Evolutionary conservation across 2,329 filamentous ascomycete genomes (phyloP).

Genomic region (Colletotrichum chrysophilum): DNA sequence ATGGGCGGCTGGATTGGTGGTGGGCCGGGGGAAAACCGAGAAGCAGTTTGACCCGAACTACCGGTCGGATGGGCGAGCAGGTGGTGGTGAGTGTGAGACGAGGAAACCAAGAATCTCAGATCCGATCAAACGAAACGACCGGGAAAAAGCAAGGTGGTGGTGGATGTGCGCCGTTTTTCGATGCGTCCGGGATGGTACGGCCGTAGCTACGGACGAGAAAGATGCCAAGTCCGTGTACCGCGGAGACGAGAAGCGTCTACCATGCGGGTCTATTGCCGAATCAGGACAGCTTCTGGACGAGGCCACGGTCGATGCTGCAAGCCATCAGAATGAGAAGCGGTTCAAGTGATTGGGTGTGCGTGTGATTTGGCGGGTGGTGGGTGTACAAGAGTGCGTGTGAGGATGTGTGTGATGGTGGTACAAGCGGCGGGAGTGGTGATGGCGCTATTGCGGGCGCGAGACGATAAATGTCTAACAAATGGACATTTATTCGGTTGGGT

Average conservation of each 20-base stretch:
- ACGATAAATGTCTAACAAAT: neutral
- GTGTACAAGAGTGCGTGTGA: neutral
- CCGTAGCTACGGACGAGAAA: slow-evolving; percentile 1
- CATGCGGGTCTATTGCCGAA: neutral
- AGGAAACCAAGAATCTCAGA: neutral
- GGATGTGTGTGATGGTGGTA: neutral
- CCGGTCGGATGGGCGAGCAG: neutral
- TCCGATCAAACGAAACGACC: neutral
- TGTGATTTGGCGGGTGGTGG: neutral
- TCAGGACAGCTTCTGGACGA: neutral
- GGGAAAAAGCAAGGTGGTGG: neutral
- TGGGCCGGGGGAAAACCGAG: neutral
- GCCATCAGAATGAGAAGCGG: neutral
- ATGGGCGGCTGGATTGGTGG: neutral
- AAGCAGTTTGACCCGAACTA: neutral
- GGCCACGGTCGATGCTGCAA: neutral
- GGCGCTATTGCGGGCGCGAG: neutral
- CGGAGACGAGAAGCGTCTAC: neutral
- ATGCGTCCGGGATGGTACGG: neutral
- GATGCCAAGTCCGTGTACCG: neutral
- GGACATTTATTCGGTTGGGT: neutral
- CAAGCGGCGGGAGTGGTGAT: neutral
- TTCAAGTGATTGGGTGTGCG: neutral
- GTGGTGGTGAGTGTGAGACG: neutral
- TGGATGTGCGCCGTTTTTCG: neutral